Evolutionary conservation across 2,329 filamentous ascomycete genomes (phyloP).

Genomic region (Fusarium pseudonygamai): DNA sequence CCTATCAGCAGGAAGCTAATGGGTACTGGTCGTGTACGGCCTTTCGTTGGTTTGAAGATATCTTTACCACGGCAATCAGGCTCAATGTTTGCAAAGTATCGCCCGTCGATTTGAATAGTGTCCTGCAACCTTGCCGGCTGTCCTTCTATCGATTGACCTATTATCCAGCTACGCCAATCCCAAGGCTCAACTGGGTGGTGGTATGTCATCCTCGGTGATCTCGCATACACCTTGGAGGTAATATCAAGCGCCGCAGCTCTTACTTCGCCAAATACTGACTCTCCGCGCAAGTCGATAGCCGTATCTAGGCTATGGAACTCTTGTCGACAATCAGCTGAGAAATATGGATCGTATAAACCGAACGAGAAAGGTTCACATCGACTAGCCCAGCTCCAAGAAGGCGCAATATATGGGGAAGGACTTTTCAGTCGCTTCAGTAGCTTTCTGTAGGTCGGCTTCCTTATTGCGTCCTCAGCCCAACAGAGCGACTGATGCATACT

Average conservation of each 20-base stretch:
- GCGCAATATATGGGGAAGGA: background rate
- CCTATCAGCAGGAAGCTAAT: background rate
- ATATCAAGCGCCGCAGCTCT: fast-evolving
- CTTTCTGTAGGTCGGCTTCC: too few relatives aligned
- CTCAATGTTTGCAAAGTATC: background rate
- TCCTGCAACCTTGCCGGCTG: too few relatives aligned
- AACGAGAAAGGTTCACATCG: fast-evolving
- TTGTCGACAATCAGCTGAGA: background rate
- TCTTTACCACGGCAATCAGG: too few relatives aligned
- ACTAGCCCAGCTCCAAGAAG: background rate
- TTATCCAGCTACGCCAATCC: too few relatives aligned
- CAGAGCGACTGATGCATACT: background rate
- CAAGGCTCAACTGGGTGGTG: too few relatives aligned
- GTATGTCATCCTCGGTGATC: background rate
- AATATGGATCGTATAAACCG: fast-evolving
- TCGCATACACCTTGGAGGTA: fast-evolving
- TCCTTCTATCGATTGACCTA: too few relatives aligned
- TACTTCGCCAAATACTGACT: background rate
- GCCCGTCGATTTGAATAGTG: background rate
- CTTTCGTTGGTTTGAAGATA: too few relatives aligned
- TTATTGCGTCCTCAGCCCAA: too few relatives aligned
- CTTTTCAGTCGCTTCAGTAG: fast-evolving
- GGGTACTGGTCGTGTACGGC: too few relatives aligned
- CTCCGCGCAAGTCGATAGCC: fast-evolving
- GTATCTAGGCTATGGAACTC: background rate